Evolutionary conservation across 164 flowering plant species (phyloP), one percentile per base, ranked within the genome.

Genomic region (Vitis rotundifolia): DNA sequence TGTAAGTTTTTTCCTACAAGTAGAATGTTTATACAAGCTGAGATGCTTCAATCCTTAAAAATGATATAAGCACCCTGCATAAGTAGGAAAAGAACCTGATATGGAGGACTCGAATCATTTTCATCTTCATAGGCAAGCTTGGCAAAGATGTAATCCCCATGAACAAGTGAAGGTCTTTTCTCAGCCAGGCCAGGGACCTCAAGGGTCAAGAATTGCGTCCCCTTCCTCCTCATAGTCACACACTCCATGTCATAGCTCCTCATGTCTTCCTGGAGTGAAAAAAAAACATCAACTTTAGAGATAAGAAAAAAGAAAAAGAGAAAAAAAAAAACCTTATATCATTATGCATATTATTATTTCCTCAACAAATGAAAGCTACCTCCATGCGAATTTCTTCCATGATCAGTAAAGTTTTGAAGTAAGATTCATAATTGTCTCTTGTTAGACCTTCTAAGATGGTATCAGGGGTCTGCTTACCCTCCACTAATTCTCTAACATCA

Each of bases 111-210:
- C 29, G 31, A 47, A 19, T 77, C 78, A 74, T 73, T 66, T 62
- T 70, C 58, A 72, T 54, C 51, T 10, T 67, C 71, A 68, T 71
- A 54, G 26, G 83, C 78, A 69, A 75, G 83, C 76, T 73, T 87
- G 13, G 80, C 97, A 79, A 79, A 82, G 64, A 96, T 76, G 73
- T 7, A 70, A 80, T 96, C 99, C 11, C 96, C 91, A 75, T 56
- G 62, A 29, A 93, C 92, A 82, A 96, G 87, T 44, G 99, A 96
- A 53, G 99, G 99, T 68, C 99, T 88, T 76, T 76, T 89, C 78
- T 93, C 99, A 57, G 99, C 99, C 61, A 96, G 81, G 47, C 97
- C 98, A 15, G 91, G 98, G 59, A 96, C 97, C 76, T 81, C 89
- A 37, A 96, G 95, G 51, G 91, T 72, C 76, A 96, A 71, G 54